Base-by-base conservation (phyloP, 2,329 filamentous ascomycete genomes). In the Microdochium paspali region DNA sequence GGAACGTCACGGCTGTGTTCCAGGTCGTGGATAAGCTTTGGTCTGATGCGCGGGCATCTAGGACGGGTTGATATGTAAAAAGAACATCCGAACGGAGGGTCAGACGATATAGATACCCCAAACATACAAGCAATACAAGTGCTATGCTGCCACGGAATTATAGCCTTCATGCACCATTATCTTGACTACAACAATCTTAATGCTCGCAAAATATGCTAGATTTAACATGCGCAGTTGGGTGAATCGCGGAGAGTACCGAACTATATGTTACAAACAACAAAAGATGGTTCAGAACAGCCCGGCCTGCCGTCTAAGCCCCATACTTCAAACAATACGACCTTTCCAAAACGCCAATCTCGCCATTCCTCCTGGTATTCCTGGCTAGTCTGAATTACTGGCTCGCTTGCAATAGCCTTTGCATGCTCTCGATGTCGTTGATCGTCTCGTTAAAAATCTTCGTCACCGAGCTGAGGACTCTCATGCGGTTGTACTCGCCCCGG, bases 21-120 rank as follows among this genome's bases (percentile, higher is more conserved):
- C 91, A 97, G 67, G 82, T 90, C 25, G 77, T 97, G 44, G 93
- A 98, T 69, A 73, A 71, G 46, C 66, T 96, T 57, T 95, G 88
- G 86, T 77, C 71, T 47, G 84, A 88, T 56, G 66, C 66, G 66
- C 66, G 77, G 65, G 4, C 42, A 10, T 44, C 23, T n/a, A 44
- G 12, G n/a, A 20, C 48, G 56, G 54, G 39, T 61, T 54, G 50
- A 49, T 6, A 5, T 12, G 39, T 7, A 23, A 23, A 5, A 21
- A 12, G 31, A 6, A 7, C 13, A 15, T 35, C 18, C 18, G 13
- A 10, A 5, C 13, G 39, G 5, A 25, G 42, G 9, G 4, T 10
- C 3, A n/a, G 24, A 10, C 24, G 18, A 43, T 43, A 10, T 10
- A 44, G 42, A 10, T 44, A 44, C 42, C 32, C 32, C 15, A 21